These are phyloP conservation scores for Phytophthora sp. DNA, from an alignment of 352 stramenopile species.

Conservation along the genomic window DNA sequence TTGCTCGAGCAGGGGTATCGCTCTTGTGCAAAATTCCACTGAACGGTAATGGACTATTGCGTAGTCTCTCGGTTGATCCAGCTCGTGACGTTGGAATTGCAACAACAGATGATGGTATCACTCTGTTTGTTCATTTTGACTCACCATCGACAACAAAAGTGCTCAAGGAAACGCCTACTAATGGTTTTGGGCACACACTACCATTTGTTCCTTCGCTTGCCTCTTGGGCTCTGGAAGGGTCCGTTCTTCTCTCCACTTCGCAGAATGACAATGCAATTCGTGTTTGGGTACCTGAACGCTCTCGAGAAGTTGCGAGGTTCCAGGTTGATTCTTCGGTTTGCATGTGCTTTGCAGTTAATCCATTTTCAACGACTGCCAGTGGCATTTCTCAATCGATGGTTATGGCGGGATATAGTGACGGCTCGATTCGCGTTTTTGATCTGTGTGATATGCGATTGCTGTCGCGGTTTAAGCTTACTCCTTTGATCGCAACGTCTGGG, in stretches of 20 bases:
- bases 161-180: slow-evolving; percentile 5
- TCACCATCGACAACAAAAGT: slow-evolving; percentile 30
- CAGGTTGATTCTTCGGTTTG: slow-evolving; percentile 31
- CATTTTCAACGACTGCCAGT: slow-evolving; percentile 11
- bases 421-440: slow-evolving; percentile 59
- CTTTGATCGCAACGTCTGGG: slow-evolving; percentile 9
- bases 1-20: slow-evolving; percentile 44
- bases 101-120: slow-evolving; percentile 32
- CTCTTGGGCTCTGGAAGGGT: slow-evolving; percentile 37
- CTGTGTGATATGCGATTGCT: slow-evolving; percentile 47
- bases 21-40: slow-evolving; percentile 37
- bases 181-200: not conserved
- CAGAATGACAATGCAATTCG: slow-evolving; percentile 31
- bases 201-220: not conserved
- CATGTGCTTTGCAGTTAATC: slow-evolving; percentile 48
- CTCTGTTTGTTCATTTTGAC: slow-evolving; percentile 42
- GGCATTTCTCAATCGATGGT: slow-evolving; percentile 27
- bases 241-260: slow-evolving; percentile 43
- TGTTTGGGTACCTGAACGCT: slow-evolving; percentile 49
- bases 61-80: slow-evolving; percentile 52
- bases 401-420: slow-evolving; percentile 56
- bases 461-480: slow-evolving; percentile 41
- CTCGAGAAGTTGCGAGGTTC: slow-evolving; percentile 49
- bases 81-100: slow-evolving; percentile 42
- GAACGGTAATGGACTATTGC: slow-evolving; percentile 19